Evolutionary conservation across 441 rosid species (phyloP).

Genomic region (Geranium incanum): DNA sequence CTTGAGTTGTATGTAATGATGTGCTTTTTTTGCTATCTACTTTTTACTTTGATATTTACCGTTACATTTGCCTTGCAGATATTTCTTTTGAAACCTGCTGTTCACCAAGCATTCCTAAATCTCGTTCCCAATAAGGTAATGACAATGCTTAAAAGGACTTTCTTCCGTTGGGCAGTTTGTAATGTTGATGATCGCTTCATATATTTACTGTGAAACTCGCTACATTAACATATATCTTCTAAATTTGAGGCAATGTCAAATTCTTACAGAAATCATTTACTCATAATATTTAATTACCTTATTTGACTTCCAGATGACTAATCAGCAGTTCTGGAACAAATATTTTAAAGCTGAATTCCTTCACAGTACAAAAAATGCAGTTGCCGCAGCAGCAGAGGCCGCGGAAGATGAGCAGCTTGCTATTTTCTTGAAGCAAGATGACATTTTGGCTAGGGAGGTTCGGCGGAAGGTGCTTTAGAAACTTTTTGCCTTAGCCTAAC

Average conservation of each 20-base stretch:
- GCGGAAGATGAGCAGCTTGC: conserved; percentile 97
- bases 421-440: conserved; percentile 77
- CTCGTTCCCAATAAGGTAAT: conserved; percentile 79
- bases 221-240: conserved; percentile 5
- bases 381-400: conserved; percentile 84
- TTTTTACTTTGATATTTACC: conserved; percentile 11
- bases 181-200: conserved; percentile 5
- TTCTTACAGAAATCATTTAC: neutral
- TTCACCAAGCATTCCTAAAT: conserved; percentile 67
- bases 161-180: conserved; percentile 7
- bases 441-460: conserved; percentile 68
- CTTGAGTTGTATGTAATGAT: neutral
- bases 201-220: neutral
- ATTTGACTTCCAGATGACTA: conserved; percentile 55
- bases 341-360: conserved; percentile 88
- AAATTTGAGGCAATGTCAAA: conserved; percentile 5
- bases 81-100: conserved; percentile 95
- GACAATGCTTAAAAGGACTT: conserved; percentile 11
- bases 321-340: conserved; percentile 79
- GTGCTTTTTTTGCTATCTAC: neutral
- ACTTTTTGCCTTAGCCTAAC: conserved; percentile 10
- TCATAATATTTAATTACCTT: conserved; percentile 7
- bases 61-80: conserved; percentile 42
- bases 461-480: conserved; percentile 50
- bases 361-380: conserved; percentile 57